Evolutionary conservation across 768 basidiomycete species (phyloP), one percentile per base, ranked within the genome.

Genomic region (Russula lepida): DNA sequence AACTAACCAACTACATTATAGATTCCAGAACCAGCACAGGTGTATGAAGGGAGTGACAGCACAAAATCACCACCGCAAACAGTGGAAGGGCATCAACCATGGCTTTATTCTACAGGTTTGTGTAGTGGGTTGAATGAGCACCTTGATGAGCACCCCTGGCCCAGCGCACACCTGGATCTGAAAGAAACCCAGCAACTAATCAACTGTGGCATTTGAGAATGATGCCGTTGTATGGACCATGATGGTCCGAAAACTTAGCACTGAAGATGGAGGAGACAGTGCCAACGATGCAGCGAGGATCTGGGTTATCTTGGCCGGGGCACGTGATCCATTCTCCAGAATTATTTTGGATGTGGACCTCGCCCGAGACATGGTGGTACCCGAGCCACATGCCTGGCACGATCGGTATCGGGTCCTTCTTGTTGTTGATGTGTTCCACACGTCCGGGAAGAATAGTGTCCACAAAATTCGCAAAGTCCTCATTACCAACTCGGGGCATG

Each of bases 361-460:
- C 83, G 21, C 81, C 81, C 35, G 75, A 70, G 1, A 79, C 77
- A 54, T 83, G 81, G 41, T 70, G 63, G 70, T 78, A 86, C 53
- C 79, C 80, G 61, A 84, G 67, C 59, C 71, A 73, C 21, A 76
- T 73, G 43, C 3, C 11, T 12, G 84, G 84, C 11, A 85, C 74
- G 59, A 81, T 85, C 23, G 85, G 84, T 50, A 86, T 66, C 3
- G 70, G 70, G 59, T 75, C 72, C 32, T 76, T 60, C 66, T 82
- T 78, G 69, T 71, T 68, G 63, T 71, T 73, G 59, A 74, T 65
- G 50, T 68, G 72, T 51, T 63, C 61, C 54, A 74, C 67, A 53
- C 70, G 65, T 3, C 67, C 43, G 2, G 39, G 21, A 11, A 19
- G 71, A 61, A 65, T 69, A 13, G 51, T 17, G 37, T 59, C 54